phyloP scores from a whole-genome alignment of 1,284 basidiomycete species.

The Fistulinella cinereoalba region DNA sequence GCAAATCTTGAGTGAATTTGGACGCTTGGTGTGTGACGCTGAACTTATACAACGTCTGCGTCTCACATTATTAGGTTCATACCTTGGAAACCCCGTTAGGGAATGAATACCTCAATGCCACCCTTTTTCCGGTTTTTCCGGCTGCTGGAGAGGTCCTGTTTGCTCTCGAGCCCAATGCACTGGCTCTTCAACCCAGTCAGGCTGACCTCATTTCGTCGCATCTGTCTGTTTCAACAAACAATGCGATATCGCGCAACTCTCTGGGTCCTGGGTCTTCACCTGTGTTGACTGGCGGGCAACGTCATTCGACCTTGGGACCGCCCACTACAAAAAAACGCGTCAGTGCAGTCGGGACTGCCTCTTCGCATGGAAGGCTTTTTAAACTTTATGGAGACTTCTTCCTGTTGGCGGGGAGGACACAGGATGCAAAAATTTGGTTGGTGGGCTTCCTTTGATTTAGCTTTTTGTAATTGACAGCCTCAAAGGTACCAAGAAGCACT shows the following conservation, averaged over 20 bases:
- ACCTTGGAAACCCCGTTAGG: slow-evolving; percentile 67
- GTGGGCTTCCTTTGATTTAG: slow-evolving; percentile 21
- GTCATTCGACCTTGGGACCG: slow-evolving; percentile 49
- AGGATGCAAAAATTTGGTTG: slow-evolving; percentile 79
- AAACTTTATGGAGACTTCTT: slow-evolving; percentile 90
- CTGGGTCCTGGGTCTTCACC: slow-evolving; percentile 39
- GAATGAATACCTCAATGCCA: slow-evolving; percentile 71
- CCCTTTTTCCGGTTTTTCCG: slow-evolving; percentile 59
- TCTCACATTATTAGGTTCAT: slow-evolving; percentile 47
- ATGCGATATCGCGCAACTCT: slow-evolving; percentile 52
- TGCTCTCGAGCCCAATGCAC: slow-evolving; percentile 46
- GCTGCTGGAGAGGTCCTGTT: slow-evolving; percentile 56
- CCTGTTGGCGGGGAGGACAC: slow-evolving; percentile 75
- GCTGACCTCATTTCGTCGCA: slow-evolving; percentile 57
- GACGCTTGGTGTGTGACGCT: slow-evolving; percentile 58
- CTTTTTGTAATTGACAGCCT: slow-evolving; percentile 24
- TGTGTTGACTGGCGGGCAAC: too few relatives aligned
- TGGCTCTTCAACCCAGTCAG: slow-evolving; percentile 50
- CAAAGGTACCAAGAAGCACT: slow-evolving; percentile 83
- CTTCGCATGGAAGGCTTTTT: slow-evolving; percentile 74
- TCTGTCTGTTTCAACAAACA: slow-evolving; percentile 42
- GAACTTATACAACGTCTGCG: background rate
- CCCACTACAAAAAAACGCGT: slow-evolving; percentile 54
- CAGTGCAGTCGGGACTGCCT: slow-evolving; percentile 62
- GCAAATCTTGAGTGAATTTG: slow-evolving; percentile 78